Percentiles rank a stretch among this genome's conserved stretches.
These are phyloP conservation scores for Trichophyton equinum DNA, from an alignment of 2,329 filamentous ascomycete genomes.

Conservation along the genomic window DNA sequence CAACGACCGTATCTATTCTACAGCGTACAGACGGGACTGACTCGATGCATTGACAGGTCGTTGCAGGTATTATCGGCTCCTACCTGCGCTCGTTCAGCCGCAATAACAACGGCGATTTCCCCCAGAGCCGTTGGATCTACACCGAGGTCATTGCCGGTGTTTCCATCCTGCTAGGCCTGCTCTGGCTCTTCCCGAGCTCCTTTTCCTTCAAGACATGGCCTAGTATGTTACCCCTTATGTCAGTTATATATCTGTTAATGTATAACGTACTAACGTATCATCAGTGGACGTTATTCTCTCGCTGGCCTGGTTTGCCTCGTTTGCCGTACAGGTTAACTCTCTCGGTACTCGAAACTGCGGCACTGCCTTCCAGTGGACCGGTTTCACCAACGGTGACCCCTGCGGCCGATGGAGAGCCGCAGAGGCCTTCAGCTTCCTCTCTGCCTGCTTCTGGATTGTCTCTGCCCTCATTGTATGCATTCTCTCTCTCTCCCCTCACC, in stretches of 20 bases:
- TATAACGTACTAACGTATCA: neutral
- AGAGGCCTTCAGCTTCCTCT: constrained; percentile 60
- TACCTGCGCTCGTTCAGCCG: constrained; percentile 45
- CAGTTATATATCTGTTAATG: too few species aligned
- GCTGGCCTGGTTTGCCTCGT: constrained; percentile 56
- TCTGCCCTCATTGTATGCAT: constrained; percentile 43
- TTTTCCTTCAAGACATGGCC: constrained; percentile 57
- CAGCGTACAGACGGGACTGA: neutral
- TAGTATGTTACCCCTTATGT: constrained; percentile 18
- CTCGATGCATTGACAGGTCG: constrained; percentile 27
- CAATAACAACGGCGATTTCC: constrained; percentile 36
- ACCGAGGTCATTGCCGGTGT: constrained; percentile 58
- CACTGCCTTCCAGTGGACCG: constrained; percentile 47
- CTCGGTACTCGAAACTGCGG: constrained; percentile 42
- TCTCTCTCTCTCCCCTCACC: neutral
- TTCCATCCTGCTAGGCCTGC: constrained; percentile 53
- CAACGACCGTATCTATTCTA: too few species aligned
- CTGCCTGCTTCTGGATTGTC: constrained; percentile 57
- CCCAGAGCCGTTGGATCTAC: constrained; percentile 58
- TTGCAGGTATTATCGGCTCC: constrained; percentile 55
- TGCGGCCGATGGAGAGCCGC: constrained; percentile 60
- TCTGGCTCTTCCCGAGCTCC: constrained; percentile 63
- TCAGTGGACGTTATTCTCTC: constrained; percentile 55
- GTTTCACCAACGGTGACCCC: constrained; percentile 37
- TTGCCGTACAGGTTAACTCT: constrained; percentile 53